Evolutionary conservation across 306 rosid genomes (phyloP), one percentile per base, ranked within the genome.

Genomic region (Rosa lucieae): DNA sequence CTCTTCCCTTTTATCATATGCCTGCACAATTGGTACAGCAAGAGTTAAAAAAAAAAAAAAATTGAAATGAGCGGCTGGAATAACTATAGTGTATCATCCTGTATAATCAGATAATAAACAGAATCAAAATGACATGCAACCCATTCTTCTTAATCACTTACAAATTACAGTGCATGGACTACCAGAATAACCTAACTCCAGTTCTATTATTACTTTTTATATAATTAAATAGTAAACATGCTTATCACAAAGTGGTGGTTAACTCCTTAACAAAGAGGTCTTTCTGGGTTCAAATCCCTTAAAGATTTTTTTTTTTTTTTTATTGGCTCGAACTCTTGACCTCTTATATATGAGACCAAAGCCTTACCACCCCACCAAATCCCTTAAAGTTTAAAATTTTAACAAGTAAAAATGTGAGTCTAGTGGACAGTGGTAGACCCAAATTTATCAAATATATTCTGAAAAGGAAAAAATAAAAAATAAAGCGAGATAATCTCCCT

Each of bases 1-100:
- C 29, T 0, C 29, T 26, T 26, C 85, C 91, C 91, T 85, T 87
- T 92, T 82, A 95, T 89, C 92, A 89, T 86, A 90, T 91, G 99
- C 90, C 99, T 95, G 93, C 92, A 85, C 51, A 26, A 26, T 26
- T 26, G 29, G 29, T 26, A 26, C 82, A 81, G 83, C 63, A 56
- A 56, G 73, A 53, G 32, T n/a, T 20, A 26, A 26, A 26, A 26
- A 26, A 26, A 26, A 63, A 11, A 11, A 39, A 40, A 65, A 21
- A 37, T 69, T 47, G 15, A 68, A 56, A 61, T 63, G 47, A 75
- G 40, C 13, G 46, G 29, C 29, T 1, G 29, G 69, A 63, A 78
- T 37, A 6, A 53, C 69, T 53, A 67, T 23, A 26, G 29, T 26
- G 29, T 26, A 26, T 26, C 29, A 26, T 26, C 29, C 29, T 26